Evolutionary conservation across 2,329 filamentous ascomycete genomes (phyloP), one percentile per base, ranked within the genome.

Genomic region (Ceratocystis diversiconidia): DNA sequence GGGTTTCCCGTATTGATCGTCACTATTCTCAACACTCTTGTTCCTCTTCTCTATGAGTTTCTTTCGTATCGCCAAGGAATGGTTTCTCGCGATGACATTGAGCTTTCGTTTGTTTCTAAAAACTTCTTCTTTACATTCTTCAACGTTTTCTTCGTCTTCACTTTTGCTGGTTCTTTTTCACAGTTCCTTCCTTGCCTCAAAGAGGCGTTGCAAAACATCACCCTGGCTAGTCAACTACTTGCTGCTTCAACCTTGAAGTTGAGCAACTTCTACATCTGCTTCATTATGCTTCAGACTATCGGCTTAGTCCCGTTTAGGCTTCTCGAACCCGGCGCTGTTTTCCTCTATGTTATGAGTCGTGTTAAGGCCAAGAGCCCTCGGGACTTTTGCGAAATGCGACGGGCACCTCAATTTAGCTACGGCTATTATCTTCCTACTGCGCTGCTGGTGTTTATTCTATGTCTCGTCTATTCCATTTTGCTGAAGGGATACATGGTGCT

Each of bases 71-170:
- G 85, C 63, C 94, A 99, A 77, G 94, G 94, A 61, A 95, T 95
- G 86, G 90, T 96, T 63, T 97, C 94, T 0, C 89, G 91, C 70
- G 90, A 90, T 57, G 94, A 99, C 68, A 86, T 99, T 25, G 94
- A 97, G 74, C 80, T 99, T 5, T 97, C 94, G 0, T 81, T 95
- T 57, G 92, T 99, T 69, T 96, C 90, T 64, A 99, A 99, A 78
- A 99, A 97, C 75, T 99, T 97, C 77, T 96, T 97, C 80, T 99
- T 99, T 74, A 92, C 89, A 8, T 99, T 99, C 76, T 97, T 99
- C 83, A 99, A 99, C 76, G 90, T 97, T 66, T 99, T 99, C 76
- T 83, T 97, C 62, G 84, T 97, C 57, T 96, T 97, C 74, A 95
- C 92, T 0, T 82, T 94, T 30, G 89, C 95, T 59, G 89, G 88